Percentiles rank a stretch among this genome's conserved stretches.
phyloP scores from a whole-genome alignment of 257 asterid genomes.

The Ehretia macrophylla region DNA sequence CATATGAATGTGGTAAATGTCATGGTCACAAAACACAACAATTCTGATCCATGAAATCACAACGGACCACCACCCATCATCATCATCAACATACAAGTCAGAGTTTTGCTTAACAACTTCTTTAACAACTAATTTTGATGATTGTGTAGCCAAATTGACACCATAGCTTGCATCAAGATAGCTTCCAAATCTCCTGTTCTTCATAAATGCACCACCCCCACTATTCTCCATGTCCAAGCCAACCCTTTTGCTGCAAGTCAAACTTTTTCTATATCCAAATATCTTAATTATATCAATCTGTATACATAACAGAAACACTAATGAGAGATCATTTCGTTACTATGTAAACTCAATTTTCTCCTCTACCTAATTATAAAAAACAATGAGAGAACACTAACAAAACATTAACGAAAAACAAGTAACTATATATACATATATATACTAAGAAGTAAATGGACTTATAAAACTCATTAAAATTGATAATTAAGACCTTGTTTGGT shows the following conservation, averaged over 20 bases:
- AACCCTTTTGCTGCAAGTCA: neutral
- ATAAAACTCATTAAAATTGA: neutral
- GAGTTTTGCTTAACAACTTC: slow-evolving; percentile 9
- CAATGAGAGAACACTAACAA: neutral
- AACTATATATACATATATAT: too few species aligned
- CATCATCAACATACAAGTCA: slow-evolving; percentile 17
- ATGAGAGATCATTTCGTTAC: too few species aligned
- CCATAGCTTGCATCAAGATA: slow-evolving; percentile 19
- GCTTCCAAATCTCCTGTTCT: slow-evolving; percentile 32
- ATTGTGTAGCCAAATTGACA: neutral
- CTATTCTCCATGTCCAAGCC: slow-evolving; percentile 26
- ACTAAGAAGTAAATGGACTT: neutral
- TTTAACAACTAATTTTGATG: slow-evolving; percentile 11
- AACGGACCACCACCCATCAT: slow-evolving; percentile 24
- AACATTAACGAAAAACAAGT: neutral
- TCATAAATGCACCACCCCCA: slow-evolving; percentile 18
- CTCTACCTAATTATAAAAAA: too few species aligned
- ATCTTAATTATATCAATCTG: neutral
- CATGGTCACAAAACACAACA: slow-evolving; percentile 32
- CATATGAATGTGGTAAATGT: slow-evolving; percentile 36
- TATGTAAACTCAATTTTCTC: too few species aligned
- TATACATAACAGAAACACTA: neutral
- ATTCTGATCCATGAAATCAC: slow-evolving; percentile 40
- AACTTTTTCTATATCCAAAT: neutral
- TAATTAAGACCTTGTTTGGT: neutral